Conservation (phyloP, 2,329 filamentous ascomycete genomes). For the Trichoderma pleuroti region DNA sequence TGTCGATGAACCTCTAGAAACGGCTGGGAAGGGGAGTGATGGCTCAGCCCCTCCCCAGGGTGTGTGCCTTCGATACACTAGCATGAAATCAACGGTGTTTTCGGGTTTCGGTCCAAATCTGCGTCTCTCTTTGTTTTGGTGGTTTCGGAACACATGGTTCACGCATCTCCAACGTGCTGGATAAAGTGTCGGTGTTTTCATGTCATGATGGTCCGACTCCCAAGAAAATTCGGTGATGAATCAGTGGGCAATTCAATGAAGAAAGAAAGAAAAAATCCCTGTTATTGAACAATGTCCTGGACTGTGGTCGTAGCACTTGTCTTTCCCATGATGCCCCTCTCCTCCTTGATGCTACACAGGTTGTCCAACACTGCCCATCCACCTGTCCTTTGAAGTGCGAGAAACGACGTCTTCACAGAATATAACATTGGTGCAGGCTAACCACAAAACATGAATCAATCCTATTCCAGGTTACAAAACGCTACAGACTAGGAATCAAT, state of each 20-base stretch:
- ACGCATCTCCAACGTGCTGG: neutral
- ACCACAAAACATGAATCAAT: neutral
- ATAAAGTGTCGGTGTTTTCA: neutral
- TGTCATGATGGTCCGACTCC: conserved; percentile 6
- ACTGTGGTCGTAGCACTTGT: neutral
- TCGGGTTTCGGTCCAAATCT: conserved; percentile 37
- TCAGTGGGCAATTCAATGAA: conserved; percentile 7
- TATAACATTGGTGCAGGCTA: neutral
- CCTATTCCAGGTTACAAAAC: neutral
- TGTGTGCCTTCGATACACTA: conserved; percentile 36
- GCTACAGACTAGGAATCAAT: neutral
- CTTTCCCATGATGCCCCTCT: neutral
- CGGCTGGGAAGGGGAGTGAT: conserved; percentile 27
- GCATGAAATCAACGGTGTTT: conserved; percentile 44
- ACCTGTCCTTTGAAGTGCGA: neutral
- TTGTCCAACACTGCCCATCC: neutral
- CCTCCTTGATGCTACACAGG: neutral
- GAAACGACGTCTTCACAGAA: neutral
- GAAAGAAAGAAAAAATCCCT: neutral
- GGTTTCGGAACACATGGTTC: neutral
- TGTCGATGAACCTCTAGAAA: conserved; percentile 31
- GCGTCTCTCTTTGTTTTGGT: neutral
- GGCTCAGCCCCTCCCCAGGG: conserved; percentile 27
- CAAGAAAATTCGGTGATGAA: neutral
- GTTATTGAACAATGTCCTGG: neutral